Base-by-base conservation (phyloP, 2,329 filamentous ascomycete genomes). In the Ophiocordyceps camponoti-saundersi region DNA sequence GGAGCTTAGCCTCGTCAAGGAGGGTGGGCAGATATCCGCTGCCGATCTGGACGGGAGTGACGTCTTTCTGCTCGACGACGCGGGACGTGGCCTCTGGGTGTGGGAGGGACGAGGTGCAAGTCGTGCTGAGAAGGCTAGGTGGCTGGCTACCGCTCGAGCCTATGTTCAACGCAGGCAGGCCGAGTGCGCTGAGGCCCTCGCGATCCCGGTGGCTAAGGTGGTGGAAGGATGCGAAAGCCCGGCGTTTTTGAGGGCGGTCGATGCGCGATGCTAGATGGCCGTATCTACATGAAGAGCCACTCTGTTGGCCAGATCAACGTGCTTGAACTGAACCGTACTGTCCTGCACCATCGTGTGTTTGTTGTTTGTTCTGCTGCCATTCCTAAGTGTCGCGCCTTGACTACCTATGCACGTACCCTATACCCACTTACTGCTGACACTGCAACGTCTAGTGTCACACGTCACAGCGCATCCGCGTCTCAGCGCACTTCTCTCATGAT, bases 81-180 rank as follows among this genome's bases (percentile, higher is more conserved):
- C 65, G 0, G 77, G 77, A 7, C 69, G 59, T 45, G 63, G 63
- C 8, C 64, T 83, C 32, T 84, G 79, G 78, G 75, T 83, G 2
- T 83, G 80, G 80, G 70, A 80, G 54, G 80, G 80, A 1, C 60
- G 62, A 2, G 64, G 65, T 1, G 77, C 79, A 10, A 82, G 78
- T 57, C 61, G 61, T 32, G 61, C 59, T 1, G 80, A 83, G 61
- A 79, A 69, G 58, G 68, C 72, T 6, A 65, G 66, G 57, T 84
- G 80, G 80, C 59, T 80, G 43, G 68, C 66, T 48, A 69, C 78
- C 5, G 71, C 73, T n/a, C 71, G 79, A 61, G 63, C 65, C 6
- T 80, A 80, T 51, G 56, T 75, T 44, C 62, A 63, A 12, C 63
- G 64, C 30, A 58, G 73, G 45, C 60, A 64, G 49, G 57, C 59